Evolutionary conservation across 768 basidiomycete species (phyloP), one percentile per base, ranked within the genome.

Genomic region (Tylopilus rubrobrunneus): DNA sequence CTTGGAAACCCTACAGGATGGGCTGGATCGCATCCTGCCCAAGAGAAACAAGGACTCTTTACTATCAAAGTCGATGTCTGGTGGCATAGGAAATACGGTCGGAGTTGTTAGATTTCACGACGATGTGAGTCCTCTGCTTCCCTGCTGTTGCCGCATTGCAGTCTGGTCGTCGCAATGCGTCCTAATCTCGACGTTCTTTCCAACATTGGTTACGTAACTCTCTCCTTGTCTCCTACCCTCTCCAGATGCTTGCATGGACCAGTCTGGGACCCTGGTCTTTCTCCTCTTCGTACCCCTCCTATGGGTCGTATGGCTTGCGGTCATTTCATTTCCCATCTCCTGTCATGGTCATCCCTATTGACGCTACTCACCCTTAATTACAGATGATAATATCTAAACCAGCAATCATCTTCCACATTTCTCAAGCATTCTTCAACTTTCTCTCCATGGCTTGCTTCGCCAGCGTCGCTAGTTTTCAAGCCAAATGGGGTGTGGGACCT

Each of bases 351-450:
- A 53, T 27, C 4, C 39, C 44, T 49, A 40, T 52, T 63, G 57
- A 64, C 61, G 43, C 62, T 56, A 43, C 44, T 53, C 55, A 37
- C 45, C 59, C 17, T 31, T 23, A 19, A 52, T 52, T 60, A 19
- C 60, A 92, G 91, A 89, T 92, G 88, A 92, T 92, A 61, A 83
- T 92, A 44, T 86, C 89, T 23, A 92, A 91, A 74, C 85, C 88
- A 7, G 77, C 84, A 56, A 88, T 92, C 65, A 77, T 91, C 51
- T 84, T 85, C 66, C 84, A 89, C 67, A 68, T 81, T 29, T 84
- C 81, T 3, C 89, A 96, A 75, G 79, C 84, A 50, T 94, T 98
- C 78, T 93, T 96, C 83, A 86, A 88, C 68, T 97, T 98, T 66
- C 79, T 98, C 44, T 83, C 91, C 12, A 87, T 96, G 83, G 87